phyloP scores from a whole-genome alignment of 192 early-diverging fungal genomes.

The Tieghemiomyces parasiticus region DNA sequence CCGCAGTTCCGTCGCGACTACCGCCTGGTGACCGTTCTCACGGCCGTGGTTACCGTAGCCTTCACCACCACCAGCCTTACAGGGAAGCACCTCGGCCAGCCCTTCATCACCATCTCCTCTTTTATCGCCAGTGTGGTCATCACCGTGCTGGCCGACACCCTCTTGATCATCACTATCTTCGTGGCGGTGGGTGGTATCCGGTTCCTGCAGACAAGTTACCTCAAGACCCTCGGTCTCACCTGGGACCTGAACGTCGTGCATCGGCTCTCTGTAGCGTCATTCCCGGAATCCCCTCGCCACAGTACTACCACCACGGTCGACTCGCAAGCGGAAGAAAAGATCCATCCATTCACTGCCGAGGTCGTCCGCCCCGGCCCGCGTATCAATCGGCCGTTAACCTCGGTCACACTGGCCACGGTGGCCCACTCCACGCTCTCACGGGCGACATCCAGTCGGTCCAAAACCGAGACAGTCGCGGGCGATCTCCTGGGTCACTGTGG shows the following conservation, averaged over 20 bases:
- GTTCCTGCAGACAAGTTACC: background rate
- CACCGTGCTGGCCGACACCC: background rate
- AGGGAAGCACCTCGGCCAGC: background rate
- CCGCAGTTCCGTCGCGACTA: background rate
- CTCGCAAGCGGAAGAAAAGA: background rate
- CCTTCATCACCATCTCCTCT: background rate
- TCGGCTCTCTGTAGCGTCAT: no score
- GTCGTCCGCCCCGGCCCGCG: background rate
- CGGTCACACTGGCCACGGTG: background rate
- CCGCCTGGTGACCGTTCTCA: background rate
- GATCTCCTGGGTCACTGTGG: no score
- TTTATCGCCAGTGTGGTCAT: background rate
- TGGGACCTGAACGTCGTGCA: background rate
- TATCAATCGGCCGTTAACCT: background rate
- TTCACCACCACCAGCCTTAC: background rate
- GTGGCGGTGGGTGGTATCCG: background rate
- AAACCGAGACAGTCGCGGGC: no score
- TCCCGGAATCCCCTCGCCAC: no score
- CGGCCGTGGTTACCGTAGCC: background rate
- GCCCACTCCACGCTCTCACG: background rate
- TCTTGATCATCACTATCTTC: background rate
- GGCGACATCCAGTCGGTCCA: no score
- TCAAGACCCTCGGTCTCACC: background rate
- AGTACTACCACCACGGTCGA: background rate
- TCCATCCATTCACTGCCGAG: background rate